These are phyloP conservation scores for Rosa lucieae DNA, from an alignment of 306 rosid species.

Conservation along the genomic window DNA sequence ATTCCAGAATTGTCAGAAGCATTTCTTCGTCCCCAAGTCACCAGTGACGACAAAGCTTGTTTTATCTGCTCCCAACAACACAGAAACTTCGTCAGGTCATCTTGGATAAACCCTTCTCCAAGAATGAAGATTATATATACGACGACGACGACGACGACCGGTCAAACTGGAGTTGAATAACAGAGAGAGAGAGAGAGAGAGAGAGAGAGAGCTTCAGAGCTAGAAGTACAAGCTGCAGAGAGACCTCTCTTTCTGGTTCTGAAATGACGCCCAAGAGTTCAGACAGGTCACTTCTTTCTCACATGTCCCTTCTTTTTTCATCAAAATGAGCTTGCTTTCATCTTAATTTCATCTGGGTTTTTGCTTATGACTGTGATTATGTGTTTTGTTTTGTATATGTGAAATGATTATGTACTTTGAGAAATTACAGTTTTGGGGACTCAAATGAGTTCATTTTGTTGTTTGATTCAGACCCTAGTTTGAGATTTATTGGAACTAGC, in stretches of 20 bases:
- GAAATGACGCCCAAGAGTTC: conserved; percentile 35
- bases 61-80: neutral
- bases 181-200: neutral
- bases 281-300: conserved; percentile 36
- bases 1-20: neutral
- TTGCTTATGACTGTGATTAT: neutral
- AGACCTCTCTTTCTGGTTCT: neutral
- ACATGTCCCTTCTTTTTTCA: neutral
- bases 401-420: neutral
- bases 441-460: neutral
- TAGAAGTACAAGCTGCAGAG: neutral
- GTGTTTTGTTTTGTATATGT: neutral
- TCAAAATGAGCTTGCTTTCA: neutral
- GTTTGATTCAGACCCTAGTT: neutral
- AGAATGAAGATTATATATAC: neutral
- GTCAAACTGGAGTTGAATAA: neutral
- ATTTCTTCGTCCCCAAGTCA: conserved; percentile 7
- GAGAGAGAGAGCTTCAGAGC: neutral
- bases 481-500: neutral
- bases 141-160: neutral
- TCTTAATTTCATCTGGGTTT: conserved; percentile 11
- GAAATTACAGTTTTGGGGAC: neutral
- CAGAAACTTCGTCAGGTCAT: neutral
- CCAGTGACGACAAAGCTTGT: neutral
- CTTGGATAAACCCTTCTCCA: neutral